Evolutionary conservation across 176 grass and related monocot species (phyloP), one percentile per base, ranked within the genome.

Genomic region (Juncus effusus): DNA sequence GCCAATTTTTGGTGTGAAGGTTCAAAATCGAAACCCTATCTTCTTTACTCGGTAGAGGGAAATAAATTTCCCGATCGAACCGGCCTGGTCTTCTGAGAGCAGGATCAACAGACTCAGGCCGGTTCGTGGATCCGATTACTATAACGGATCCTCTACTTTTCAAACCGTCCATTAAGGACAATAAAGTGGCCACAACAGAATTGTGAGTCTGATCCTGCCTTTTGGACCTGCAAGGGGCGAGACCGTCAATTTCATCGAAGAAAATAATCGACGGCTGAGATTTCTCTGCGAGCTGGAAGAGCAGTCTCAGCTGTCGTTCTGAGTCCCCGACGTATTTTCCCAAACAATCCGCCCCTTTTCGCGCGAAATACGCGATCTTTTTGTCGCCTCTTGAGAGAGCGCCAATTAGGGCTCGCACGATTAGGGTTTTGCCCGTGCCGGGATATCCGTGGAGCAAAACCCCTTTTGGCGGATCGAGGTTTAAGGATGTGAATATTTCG

Each of bases 331-430:
- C 94, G 79, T 97, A 97, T 63, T 97, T 97, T 50, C 94, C 94
- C 71, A 97, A 81, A 92, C 94, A 97, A 88, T 97, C 94, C 72
- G 94, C 85, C 70, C 94, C 94, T 82, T 97, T 97, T 60, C 94
- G 80, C 60, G 88, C 85, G 92, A 97, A 97, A 83, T 93, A 97
- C 75, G 88, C 85, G 75, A 97, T 97, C 63, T 81, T 81, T 82
- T 79, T 88, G 69, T 89, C 84, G 49, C 94, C 94, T 28, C 74
- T 82, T 39, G 88, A 97, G 60, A 88, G 92, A 75, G 94, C 94
- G 74, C 94, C 94, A 78, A 97, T 97, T 45, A 97, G 82, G 52
- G 94, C 83, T 15, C 88, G 81, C 7, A 97, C 94, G 49, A 92
- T 80, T 64, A 86, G 85, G 76, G 94, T 97, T 89, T 97, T 97